A percentile compares a stretch with the other conserved stretches of the same genome.
Conservation (phyloP, 257 asterid species). For the Linaria vulgaris region DNA sequence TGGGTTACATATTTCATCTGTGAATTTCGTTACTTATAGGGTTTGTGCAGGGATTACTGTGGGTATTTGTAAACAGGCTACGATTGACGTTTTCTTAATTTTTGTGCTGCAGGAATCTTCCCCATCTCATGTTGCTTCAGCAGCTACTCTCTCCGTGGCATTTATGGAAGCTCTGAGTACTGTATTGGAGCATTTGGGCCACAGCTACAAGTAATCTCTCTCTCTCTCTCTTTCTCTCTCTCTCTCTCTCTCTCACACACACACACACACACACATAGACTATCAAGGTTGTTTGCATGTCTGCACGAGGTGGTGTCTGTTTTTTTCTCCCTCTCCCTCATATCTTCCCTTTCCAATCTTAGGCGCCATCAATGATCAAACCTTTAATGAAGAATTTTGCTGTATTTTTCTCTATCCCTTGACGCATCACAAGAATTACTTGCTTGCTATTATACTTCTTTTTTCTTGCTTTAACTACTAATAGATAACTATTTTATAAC, state of each 20-base stretch:
- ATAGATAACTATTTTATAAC: too few relatives aligned
- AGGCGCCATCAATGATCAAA: too few relatives aligned
- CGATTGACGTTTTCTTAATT: conserved; percentile 6
- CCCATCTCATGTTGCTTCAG: conserved; percentile 93
- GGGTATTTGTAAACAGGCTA: background rate
- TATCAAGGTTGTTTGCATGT: background rate
- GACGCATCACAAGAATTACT: background rate
- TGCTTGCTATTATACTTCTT: background rate
- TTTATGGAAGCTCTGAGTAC: conserved; percentile 90
- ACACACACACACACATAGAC: too few relatives aligned
- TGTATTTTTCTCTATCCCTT: background rate
- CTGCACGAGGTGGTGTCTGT: background rate
- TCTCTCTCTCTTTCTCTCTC: conserved; percentile 1
- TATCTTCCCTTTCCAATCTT: background rate
- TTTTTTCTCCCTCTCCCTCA: background rate
- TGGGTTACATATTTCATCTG: background rate
- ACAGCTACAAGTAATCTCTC: conserved; percentile 61
- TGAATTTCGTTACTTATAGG: background rate
- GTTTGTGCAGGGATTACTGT: background rate
- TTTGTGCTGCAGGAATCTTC: conserved; percentile 62
- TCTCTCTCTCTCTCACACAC: conserved; percentile 2
- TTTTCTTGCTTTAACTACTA: too few relatives aligned
- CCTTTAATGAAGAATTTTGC: background rate
- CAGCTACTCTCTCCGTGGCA: conserved; percentile 93
- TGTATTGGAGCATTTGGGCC: conserved; percentile 69